Conservation (phyloP, 495 filamentous ascomycete genomes). For the Penicillium herquei region DNA sequence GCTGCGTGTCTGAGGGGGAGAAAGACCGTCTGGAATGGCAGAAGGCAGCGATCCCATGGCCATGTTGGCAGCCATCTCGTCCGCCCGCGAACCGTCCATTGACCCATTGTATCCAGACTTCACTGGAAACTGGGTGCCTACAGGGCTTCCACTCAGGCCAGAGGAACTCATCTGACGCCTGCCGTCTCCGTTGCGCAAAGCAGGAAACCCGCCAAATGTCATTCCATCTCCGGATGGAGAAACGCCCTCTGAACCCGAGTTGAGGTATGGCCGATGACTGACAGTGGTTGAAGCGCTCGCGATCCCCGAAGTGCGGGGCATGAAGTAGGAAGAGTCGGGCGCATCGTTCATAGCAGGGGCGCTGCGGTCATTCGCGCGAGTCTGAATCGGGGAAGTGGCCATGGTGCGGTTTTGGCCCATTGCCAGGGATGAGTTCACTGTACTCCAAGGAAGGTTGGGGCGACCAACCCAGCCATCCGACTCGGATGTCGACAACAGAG, state of each 20-base stretch:
- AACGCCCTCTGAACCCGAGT: conserved; percentile 30
- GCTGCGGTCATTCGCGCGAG: conserved; percentile 42
- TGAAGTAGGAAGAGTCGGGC: conserved; percentile 42
- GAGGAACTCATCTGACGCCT: conserved; percentile 33
- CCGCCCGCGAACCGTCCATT: conserved; percentile 29
- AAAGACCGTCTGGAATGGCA: conserved; percentile 28
- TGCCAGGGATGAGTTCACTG: conserved; percentile 47
- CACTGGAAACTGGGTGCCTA: conserved; percentile 27
- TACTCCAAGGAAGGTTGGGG: conserved; percentile 54
- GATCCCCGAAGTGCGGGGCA: conserved; percentile 33
- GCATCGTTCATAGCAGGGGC: conserved; percentile 38
- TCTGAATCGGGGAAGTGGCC: conserved; percentile 51
- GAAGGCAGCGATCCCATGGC: conserved; percentile 30
- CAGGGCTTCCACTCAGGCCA: conserved; percentile 32
- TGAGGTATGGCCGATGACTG: conserved; percentile 35
- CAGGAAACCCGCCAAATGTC: conserved; percentile 28
- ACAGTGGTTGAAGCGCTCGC: conserved; percentile 19
- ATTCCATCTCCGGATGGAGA: conserved; percentile 38
- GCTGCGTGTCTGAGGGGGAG: conserved; percentile 28
- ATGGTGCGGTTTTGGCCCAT: conserved; percentile 41
- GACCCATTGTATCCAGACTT: conserved; percentile 30
- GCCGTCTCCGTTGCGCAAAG: conserved; percentile 30
- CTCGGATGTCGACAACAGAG: conserved; percentile 63
- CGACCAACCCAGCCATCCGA: conserved; percentile 55
- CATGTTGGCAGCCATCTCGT: conserved; percentile 30